A percentile compares a stretch with the other conserved stretches of the same genome.
phyloP scores from a whole-genome alignment of 257 asterid species.

The Nyctanthes arbortristis region DNA sequence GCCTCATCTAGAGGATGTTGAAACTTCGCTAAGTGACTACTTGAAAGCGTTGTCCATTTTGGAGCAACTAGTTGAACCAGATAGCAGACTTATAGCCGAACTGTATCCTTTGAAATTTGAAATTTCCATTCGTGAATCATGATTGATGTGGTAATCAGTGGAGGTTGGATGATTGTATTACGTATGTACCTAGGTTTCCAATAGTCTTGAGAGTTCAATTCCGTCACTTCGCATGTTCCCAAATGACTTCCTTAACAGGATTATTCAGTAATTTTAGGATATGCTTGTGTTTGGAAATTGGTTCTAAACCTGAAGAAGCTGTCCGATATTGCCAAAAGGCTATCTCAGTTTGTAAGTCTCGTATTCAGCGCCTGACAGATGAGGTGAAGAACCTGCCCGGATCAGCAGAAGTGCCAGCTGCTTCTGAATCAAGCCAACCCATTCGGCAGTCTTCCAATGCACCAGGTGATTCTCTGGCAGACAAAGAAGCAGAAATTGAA shows the following conservation, averaged over 20 bases:
- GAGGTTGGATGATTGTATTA: not conserved
- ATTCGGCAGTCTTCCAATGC: constrained; percentile 43
- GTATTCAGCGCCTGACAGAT: constrained; percentile 58
- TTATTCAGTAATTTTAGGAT: constrained; percentile 77
- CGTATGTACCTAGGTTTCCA: not conserved
- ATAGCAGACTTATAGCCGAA: constrained; percentile 86
- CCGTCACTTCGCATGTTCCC: constrained; percentile 3
- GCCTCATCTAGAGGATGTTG: constrained; percentile 79
- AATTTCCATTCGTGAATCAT: not conserved
- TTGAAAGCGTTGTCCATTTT: constrained; percentile 80
- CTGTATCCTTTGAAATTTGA: constrained; percentile 68
- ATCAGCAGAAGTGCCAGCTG: constrained; percentile 32
- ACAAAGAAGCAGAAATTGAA: constrained; percentile 69
- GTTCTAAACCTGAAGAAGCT: constrained; percentile 87
- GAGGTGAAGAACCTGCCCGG: constrained; percentile 42
- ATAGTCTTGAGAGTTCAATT: not conserved
- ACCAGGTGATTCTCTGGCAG: constrained; percentile 38
- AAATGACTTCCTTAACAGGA: constrained; percentile 42
- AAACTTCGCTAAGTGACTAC: constrained; percentile 93
- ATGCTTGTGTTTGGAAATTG: constrained; percentile 90
- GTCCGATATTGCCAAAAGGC: constrained; percentile 78
- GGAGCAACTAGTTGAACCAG: constrained; percentile 86
- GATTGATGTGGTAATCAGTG: not conserved
- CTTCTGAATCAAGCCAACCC: constrained; percentile 36
- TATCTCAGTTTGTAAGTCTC: constrained; percentile 67